Percentiles rank a stretch among this genome's conserved stretches.
Evolutionary conservation across 352 stramenopile species (phyloP).

Genomic region (Stramenopiles sp.): DNA sequence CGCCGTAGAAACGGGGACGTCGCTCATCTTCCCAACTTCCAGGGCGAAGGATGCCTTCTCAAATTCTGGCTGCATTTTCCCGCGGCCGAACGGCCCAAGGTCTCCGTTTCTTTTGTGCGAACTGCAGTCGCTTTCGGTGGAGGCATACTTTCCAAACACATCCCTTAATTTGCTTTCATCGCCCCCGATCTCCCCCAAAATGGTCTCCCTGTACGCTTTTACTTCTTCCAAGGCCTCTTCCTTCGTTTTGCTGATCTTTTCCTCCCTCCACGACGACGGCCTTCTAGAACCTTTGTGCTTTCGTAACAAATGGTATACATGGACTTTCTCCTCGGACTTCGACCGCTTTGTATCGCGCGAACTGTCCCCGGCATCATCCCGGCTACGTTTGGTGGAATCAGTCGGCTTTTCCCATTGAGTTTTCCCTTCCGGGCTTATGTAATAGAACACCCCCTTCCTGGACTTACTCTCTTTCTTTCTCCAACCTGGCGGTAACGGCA

Average conservation of each 20-base stretch:
- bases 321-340: no score
- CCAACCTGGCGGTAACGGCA: no score
- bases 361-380: no score
- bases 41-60: constrained; percentile 70
- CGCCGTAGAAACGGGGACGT: constrained; percentile 81
- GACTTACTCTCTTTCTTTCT: constrained; percentile 63
- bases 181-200: constrained; percentile 34
- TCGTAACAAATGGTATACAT: constrained; percentile 58
- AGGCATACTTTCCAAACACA: constrained; percentile 56
- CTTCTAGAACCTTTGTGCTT: constrained; percentile 54
- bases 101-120: constrained; percentile 66
- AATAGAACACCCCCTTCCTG: constrained; percentile 52
- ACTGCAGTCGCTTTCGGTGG: constrained; percentile 61
- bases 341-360: no score
- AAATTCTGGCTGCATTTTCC: constrained; percentile 76
- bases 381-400: no score
- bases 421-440: no score
- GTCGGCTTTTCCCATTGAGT: no score
- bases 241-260: constrained; percentile 59
- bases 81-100: constrained; percentile 54
- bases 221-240: constrained; percentile 48
- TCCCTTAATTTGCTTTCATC: constrained; percentile 27
- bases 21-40: constrained; percentile 70
- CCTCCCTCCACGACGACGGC: constrained; percentile 58
- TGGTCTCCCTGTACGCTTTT: constrained; percentile 49